These are phyloP conservation scores for Penicillium sp. DNA, from an alignment of 2,329 filamentous ascomycete species.

Conservation along the genomic window DNA sequence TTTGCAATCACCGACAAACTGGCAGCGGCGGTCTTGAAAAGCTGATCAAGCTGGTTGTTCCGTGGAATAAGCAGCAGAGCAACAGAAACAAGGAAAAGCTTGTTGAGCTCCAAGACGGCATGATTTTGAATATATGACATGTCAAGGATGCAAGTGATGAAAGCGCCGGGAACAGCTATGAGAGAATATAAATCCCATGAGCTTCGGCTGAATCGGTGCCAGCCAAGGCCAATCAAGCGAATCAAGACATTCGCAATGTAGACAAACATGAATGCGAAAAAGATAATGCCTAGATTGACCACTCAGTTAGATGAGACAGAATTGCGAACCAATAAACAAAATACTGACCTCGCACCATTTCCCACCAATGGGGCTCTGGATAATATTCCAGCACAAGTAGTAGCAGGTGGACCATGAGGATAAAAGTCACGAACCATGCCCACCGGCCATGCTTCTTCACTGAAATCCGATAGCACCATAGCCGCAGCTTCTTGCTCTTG, in stretches of 20 bases:
- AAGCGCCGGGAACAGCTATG: constrained; percentile 73
- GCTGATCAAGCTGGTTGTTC: constrained; percentile 94
- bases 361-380: constrained; percentile 70
- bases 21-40: constrained; percentile 97
- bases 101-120: constrained; percentile 79
- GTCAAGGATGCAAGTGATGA: constrained; percentile 73
- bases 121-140: constrained; percentile 56
- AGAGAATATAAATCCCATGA: constrained; percentile 95
- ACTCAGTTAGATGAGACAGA: constrained; percentile 22
- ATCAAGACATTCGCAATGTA: constrained; percentile 82
- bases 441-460: constrained; percentile 92
- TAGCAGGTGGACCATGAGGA: constrained; percentile 78
- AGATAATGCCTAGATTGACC: constrained; percentile 60
- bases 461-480: constrained; percentile 92
- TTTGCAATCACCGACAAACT: constrained; percentile 89
- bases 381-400: constrained; percentile 85
- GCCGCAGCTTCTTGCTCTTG: constrained; percentile 73
- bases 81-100: constrained; percentile 88
- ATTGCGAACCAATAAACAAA: neutral
- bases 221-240: constrained; percentile 83
- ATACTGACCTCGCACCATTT: constrained; percentile 58
- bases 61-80: constrained; percentile 88
- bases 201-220: constrained; percentile 86
- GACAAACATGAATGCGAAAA: constrained; percentile 76
- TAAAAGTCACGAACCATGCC: constrained; percentile 76